phyloP scores from a whole-genome alignment of 225 moss, liverwort and hornwort genomes.

The Asterella californica region DNA sequence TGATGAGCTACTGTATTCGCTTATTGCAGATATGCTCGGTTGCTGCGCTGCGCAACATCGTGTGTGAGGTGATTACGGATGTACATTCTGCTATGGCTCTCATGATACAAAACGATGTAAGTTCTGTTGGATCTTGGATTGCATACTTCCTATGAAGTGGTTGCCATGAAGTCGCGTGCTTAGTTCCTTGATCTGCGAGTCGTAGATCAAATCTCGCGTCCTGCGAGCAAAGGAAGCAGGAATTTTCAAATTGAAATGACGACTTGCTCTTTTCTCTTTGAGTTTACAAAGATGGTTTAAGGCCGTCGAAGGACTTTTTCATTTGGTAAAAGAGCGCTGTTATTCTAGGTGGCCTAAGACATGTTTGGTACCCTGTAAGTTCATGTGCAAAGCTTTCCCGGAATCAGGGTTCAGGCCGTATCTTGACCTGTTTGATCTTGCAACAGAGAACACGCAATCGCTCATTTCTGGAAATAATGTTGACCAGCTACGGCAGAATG shows the following conservation, averaged over 20 bases:
- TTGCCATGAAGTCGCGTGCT: neutral
- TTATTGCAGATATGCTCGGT: slow-evolving; percentile 74
- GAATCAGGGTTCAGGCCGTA: neutral
- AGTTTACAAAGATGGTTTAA: neutral
- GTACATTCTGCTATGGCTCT: neutral
- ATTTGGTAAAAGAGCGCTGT: neutral
- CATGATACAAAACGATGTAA: slow-evolving; percentile 23
- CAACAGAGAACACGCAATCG: slow-evolving; percentile 27
- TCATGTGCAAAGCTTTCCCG: neutral
- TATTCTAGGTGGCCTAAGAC: neutral
- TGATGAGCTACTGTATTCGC: slow-evolving; percentile 14
- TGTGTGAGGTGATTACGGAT: slow-evolving; percentile 59
- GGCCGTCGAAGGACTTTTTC: neutral
- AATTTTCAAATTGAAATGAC: neutral
- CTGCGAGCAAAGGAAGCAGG: neutral
- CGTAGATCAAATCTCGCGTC: neutral
- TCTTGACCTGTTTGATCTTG: neutral
- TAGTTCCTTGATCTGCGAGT: neutral
- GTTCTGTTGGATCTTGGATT: neutral
- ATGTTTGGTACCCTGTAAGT: neutral
- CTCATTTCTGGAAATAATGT: slow-evolving; percentile 54
- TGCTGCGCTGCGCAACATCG: slow-evolving; percentile 69
- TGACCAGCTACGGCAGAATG: slow-evolving; percentile 73
- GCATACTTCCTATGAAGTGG: neutral
- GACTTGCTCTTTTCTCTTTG: neutral